These are phyloP conservation scores for Eragrostis tef DNA, from an alignment of 202 grass and related monocot species.

Conservation along the genomic window DNA sequence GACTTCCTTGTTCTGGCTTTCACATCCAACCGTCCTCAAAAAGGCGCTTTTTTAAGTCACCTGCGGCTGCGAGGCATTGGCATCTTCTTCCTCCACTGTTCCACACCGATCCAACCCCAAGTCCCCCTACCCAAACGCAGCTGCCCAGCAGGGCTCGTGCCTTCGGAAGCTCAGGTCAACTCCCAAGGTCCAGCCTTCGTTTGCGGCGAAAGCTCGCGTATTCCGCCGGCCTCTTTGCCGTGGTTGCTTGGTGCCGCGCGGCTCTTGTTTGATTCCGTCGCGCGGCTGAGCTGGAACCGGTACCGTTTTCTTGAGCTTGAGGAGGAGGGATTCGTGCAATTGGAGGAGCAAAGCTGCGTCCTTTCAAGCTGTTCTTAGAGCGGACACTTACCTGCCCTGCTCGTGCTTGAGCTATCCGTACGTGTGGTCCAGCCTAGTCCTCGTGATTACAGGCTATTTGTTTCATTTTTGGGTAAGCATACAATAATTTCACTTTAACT, in stretches of 20 bases:
- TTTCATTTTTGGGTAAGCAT: not conserved
- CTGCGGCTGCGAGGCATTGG: conserved; percentile 19
- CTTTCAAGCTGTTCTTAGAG: conserved; percentile 24
- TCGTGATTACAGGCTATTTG: conserved; percentile 23
- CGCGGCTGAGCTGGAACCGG: not conserved
- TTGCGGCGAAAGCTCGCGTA: not conserved
- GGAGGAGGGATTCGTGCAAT: conserved; percentile 1
- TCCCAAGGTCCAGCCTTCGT: not conserved
- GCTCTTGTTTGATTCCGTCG: conserved; percentile 30
- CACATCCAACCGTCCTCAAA: conserved; percentile 52
- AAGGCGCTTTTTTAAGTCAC: conserved; percentile 33
- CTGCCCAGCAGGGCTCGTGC: not conserved
- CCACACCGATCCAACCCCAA: conserved; percentile 15
- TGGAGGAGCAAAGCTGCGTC: not conserved
- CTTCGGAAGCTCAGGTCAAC: conserved; percentile 21
- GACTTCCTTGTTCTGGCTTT: conserved; percentile 37
- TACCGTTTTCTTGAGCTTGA: not conserved
- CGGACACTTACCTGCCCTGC: not conserved
- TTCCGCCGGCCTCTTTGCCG: not conserved
- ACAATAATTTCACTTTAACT: not conserved
- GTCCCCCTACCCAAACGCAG: not conserved
- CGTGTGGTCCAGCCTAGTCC: not conserved
- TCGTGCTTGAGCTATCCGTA: not conserved
- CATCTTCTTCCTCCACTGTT: conserved; percentile 9
- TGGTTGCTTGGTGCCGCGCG: not conserved